Base-by-base conservation (phyloP, 2,329 filamentous ascomycete genomes). In the Colletotrichum horii region DNA sequence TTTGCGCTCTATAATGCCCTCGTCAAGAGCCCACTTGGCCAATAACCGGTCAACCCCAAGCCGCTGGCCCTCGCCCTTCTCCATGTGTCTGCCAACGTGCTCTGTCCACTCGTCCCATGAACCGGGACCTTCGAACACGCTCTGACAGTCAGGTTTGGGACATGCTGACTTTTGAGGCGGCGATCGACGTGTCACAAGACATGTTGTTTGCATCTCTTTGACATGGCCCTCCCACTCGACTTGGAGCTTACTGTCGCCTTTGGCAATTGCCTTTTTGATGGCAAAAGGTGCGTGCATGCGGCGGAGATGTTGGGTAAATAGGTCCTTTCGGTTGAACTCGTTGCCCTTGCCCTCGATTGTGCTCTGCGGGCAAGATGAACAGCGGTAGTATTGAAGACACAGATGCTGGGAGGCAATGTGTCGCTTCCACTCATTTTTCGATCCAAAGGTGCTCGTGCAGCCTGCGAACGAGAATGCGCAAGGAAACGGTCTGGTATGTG, bases 401-500 rank as follows among this genome's bases (percentile, higher is more conserved):
- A 99, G 90, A 84, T 99, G 97, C 79, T 98, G 95, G 0, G 95
- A 98, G 19, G 93, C 91, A 81, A 98, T 95, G 81, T 99, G 97
- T 5, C 96, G 92, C 84, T 98, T 98, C 96, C 96, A 99, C 83
- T 98, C 96, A 81, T 98, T 98, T 85, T 98, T 98, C 19, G 95
- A 96, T 2, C 93, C 93, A 83, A 98, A 98, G 0, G 93, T 95
- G 79, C 95, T 96, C 1, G 85, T 87, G 83, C 96, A 99, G 22
- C 94, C 95, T 55, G 96, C 97, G 80, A 93, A 93, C 1, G 93
- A 92, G 82, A 98, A 96, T 4, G 95, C 94, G 82, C 96, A 99
- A 1, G 93, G 92, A 80, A 98, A 98, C 0, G 93, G 93, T 24
- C 93, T 89, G 0, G 92, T 94, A 77, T 94, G 93, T 3, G 92